Conservation (phyloP, 768 basidiomycete genomes). For the Pleurotus djamor region DNA sequence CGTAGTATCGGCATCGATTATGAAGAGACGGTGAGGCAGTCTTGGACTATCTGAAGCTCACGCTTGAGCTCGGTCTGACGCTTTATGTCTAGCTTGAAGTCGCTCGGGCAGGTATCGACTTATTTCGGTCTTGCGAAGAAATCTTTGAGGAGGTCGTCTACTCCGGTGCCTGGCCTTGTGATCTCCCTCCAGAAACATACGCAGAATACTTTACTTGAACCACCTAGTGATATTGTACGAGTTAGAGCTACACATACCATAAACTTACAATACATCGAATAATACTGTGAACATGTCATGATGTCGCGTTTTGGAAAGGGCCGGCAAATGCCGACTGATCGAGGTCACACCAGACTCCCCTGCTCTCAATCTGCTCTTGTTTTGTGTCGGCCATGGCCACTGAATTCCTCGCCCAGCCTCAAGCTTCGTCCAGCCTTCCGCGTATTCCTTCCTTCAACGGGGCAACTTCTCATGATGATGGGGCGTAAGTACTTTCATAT, state of each 20-base stretch:
- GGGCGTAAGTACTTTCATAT: neutral
- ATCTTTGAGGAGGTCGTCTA: constrained; percentile 43
- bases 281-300: no score
- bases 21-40: constrained; percentile 44
- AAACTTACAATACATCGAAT: no score
- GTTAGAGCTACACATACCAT: neutral
- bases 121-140: constrained; percentile 50
- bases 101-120: constrained; percentile 47
- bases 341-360: neutral
- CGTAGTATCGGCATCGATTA: constrained; percentile 37
- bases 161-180: constrained; percentile 50
- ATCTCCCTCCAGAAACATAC: constrained; percentile 33
- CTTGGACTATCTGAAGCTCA: constrained; percentile 7
- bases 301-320: neutral
- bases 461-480: neutral
- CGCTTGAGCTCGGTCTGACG: neutral
- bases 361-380: neutral
- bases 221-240: neutral
- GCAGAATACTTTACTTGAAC: constrained; percentile 28
- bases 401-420: neutral
- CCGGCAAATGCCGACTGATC: constrained; percentile 4
- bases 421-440: constrained; percentile 8
- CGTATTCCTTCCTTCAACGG: neutral
- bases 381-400: neutral
- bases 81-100: constrained; percentile 36